Base-by-base conservation (phyloP, 2,329 filamentous ascomycete species). In the Thielaviopsis cerberus region DNA sequence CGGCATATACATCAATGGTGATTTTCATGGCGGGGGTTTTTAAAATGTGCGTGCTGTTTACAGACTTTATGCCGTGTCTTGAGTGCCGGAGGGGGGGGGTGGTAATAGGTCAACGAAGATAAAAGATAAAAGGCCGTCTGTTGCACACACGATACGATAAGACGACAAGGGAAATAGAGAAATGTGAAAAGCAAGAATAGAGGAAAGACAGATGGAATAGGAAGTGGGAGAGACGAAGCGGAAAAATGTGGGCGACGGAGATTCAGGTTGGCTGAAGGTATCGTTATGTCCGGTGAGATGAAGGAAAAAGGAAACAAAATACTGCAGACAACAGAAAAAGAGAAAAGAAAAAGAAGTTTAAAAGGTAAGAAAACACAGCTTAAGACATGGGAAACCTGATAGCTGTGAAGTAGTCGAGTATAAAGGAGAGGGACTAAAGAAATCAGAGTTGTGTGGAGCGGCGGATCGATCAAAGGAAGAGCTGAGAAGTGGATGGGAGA, bases 1-100 rank as follows among this genome's bases (percentile, higher is more conserved):
- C 76, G 41, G 73, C 67, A 62, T 76, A 73, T 52, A 76, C 66
- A 53, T 76, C 72, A 60, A 78, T 71, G 11, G 62, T 63, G 54
- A 71, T 67, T 30, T 59, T 52, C 30, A 59, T 58, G 25, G 41
- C 50, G 7, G 34, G 4, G 15, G 15, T 41, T n/a, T 48, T 17
- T 48, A 3, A n/a, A n/a, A n/a, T n/a, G n/a, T n/a, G n/a, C n/a
- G n/a, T n/a, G n/a, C n/a, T n/a, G n/a, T n/a, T n/a, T n/a, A 11
- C 27, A 30, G 5, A 30, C 5, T 5, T 30, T 30, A 5, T 30
- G 27, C 27, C 11, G 27, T 11, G 27, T 30, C 27, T 30, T 11
- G 27, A 11, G 27, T 30, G 27, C 5, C 22, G 22, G 37, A 27
- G 22, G 22, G 30, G 27, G 45, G 24, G 53, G 23, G 27, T 30